Evolutionary conservation across 1,284 basidiomycete genomes (phyloP).

Genomic region (Cryptococcus sp.): DNA sequence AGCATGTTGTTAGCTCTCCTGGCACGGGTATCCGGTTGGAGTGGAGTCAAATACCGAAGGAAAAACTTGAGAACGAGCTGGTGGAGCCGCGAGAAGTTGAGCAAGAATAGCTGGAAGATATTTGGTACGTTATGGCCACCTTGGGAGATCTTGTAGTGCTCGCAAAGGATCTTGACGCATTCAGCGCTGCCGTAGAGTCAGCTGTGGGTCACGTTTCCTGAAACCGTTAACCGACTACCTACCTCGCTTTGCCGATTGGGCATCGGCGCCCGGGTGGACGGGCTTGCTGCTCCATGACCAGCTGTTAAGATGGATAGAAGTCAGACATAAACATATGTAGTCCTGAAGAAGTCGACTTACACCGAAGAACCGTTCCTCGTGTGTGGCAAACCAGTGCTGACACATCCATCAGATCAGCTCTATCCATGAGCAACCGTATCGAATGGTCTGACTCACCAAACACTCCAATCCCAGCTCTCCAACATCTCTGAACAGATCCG

Average conservation of each 20-base stretch:
- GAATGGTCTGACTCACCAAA: slow-evolving; percentile 56
- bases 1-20: no score
- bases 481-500: slow-evolving; percentile 75
- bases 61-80: slow-evolving; percentile 81
- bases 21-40: background rate
- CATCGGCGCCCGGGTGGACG: slow-evolving; percentile 73
- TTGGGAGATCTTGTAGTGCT: slow-evolving; percentile 56
- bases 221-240: background rate
- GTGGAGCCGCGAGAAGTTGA: slow-evolving; percentile 82
- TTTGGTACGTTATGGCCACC: slow-evolving; percentile 55
- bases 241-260: slow-evolving; percentile 70
- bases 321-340: background rate
- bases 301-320: slow-evolving; percentile 50
- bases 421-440: background rate
- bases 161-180: slow-evolving; percentile 73
- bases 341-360: slow-evolving; percentile 48
- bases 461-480: slow-evolving; percentile 84
- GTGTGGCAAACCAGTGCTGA: slow-evolving; percentile 66
- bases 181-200: slow-evolving; percentile 26
- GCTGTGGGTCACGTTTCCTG: slow-evolving; percentile 57
- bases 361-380: slow-evolving; percentile 77
- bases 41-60: slow-evolving; percentile 55
- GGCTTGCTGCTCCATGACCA: slow-evolving; percentile 79
- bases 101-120: slow-evolving; percentile 82
- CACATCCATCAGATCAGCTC: slow-evolving; percentile 2